A percentile compares a stretch with the other conserved stretches of the same genome.
Evolutionary conservation across 108 stramenopile genomes (phyloP).

Genomic region (Aureococcus anophagefferens): DNA sequence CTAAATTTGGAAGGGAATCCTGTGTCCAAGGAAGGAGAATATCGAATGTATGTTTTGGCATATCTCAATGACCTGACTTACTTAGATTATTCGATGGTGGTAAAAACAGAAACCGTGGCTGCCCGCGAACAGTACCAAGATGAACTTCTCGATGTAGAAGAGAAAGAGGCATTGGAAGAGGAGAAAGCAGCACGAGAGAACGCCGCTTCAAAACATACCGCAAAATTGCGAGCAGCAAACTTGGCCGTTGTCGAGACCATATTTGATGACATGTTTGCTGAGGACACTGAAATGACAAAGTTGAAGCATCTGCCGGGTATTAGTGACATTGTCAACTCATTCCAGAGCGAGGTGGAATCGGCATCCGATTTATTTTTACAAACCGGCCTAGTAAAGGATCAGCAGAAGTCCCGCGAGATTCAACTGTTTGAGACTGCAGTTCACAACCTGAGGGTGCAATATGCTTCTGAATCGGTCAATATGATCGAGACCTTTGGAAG

Average conservation of each 20-base stretch:
- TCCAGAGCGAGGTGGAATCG: constrained; percentile 21
- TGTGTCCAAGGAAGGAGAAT: constrained; percentile 45
- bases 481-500: constrained; percentile 20
- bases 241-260: constrained; percentile 39
- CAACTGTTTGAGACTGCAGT: constrained; percentile 15
- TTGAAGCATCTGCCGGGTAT: constrained; percentile 38
- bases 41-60: constrained; percentile 41
- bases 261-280: constrained; percentile 44
- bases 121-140: constrained; percentile 53
- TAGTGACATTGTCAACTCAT: constrained; percentile 31
- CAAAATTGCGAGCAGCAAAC: constrained; percentile 26
- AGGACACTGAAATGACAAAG: constrained; percentile 38
- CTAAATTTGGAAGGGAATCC: constrained; percentile 52
- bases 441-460: constrained; percentile 7
- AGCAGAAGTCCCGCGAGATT: constrained; percentile 8
- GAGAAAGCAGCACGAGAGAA: constrained; percentile 36
- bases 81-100: constrained; percentile 41
- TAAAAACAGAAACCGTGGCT: neutral
- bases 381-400: constrained; percentile 11
- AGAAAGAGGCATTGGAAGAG: constrained; percentile 38
- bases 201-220: constrained; percentile 14
- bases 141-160: constrained; percentile 48
- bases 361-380: constrained; percentile 17
- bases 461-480: constrained; percentile 8
- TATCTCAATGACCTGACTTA: constrained; percentile 42